Evolutionary conservation across 805 yeast genomes (phyloP).

Genomic region (Lachancea sp.): DNA sequence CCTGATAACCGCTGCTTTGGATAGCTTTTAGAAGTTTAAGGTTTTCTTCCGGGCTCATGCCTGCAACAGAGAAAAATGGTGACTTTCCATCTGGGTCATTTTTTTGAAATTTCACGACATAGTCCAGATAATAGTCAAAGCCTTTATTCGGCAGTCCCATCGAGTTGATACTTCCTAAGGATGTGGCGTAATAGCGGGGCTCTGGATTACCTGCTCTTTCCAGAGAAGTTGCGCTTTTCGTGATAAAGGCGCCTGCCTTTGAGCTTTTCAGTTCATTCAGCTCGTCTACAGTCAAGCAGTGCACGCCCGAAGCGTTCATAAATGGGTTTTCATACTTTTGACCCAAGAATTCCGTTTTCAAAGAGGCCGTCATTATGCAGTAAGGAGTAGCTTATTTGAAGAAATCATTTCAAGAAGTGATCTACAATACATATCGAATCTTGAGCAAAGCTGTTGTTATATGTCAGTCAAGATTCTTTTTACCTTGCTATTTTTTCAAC

Average conservation of each 20-base stretch:
- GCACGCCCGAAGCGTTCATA: constrained; percentile 32
- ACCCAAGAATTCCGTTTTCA: constrained; percentile 19
- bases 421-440: no score
- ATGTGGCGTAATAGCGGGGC: constrained; percentile 29
- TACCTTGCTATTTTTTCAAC: not conserved
- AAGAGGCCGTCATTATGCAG: constrained; percentile 11
- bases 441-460: not conserved
- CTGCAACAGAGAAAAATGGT: constrained; percentile 28
- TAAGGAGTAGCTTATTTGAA: not conserved
- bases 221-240: constrained; percentile 25
- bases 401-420: no score
- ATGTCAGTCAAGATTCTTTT: not conserved
- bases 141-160: constrained; percentile 32
- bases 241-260: constrained; percentile 27
- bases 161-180: constrained; percentile 30
- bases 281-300: constrained; percentile 27
- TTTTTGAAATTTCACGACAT: constrained; percentile 20
- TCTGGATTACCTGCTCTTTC: constrained; percentile 28
- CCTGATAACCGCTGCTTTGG: constrained; percentile 25
- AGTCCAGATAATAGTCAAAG: constrained; percentile 25
- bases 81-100: constrained; percentile 14
- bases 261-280: constrained; percentile 19
- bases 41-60: constrained; percentile 29
- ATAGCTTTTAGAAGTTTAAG: constrained; percentile 18
- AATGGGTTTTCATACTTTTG: constrained; percentile 24